These are phyloP conservation scores for Triticum aestivum DNA, from an alignment of 176 grass and related monocot genomes.

Conservation along the genomic window DNA sequence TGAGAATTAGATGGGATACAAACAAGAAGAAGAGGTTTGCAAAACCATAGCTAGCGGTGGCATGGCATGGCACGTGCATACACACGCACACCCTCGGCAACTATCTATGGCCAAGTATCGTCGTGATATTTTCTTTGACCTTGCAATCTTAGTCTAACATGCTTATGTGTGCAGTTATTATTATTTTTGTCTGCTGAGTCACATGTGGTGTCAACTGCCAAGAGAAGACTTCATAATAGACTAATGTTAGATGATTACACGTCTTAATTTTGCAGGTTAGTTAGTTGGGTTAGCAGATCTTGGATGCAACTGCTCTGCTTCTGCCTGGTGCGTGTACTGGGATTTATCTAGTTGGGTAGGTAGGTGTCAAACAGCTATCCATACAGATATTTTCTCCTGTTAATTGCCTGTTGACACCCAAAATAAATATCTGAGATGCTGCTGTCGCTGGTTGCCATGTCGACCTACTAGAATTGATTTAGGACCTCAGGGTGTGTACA, in stretches of 20 bases:
- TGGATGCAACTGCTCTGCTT: neutral
- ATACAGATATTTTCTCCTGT: neutral
- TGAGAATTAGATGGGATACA: neutral
- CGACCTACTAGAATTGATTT: neutral
- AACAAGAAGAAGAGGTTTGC: neutral
- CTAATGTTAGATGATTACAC: neutral
- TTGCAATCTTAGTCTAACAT: neutral
- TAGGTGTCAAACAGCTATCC: neutral
- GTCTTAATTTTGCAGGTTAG: neutral
- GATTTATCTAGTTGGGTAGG: neutral
- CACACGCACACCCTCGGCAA: neutral
- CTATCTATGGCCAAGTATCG: too few species aligned
- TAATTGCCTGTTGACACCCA: neutral
- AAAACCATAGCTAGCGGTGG: neutral
- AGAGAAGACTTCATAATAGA: neutral
- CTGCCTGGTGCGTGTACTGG: conserved; percentile 1
- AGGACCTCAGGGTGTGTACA: neutral
- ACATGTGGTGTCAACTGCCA: neutral
- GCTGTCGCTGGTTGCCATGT: neutral
- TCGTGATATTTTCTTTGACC: neutral
- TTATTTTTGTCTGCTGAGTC: neutral
- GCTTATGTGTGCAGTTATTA: neutral
- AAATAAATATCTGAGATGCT: neutral
- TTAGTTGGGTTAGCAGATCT: neutral
- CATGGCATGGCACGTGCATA: neutral